These are phyloP conservation scores for Ilyonectria mors-panacis DNA, from an alignment of 2,329 filamentous ascomycete species.

Conservation along the genomic window DNA sequence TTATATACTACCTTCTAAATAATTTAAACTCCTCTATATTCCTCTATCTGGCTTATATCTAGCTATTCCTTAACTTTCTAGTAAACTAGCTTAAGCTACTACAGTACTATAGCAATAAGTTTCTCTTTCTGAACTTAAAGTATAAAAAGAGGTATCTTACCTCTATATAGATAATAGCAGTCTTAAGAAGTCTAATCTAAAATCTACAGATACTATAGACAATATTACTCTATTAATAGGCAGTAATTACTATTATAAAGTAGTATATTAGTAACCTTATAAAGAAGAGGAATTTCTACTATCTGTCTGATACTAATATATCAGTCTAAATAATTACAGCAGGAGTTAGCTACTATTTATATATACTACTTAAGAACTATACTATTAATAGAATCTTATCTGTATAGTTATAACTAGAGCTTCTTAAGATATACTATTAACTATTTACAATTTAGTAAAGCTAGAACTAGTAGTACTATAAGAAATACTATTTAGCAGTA, in stretches of 20 bases:
- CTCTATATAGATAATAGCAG: background rate
- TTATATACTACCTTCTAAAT: background rate
- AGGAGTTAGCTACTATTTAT: conserved; percentile 2
- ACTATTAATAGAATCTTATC: conserved; percentile 8
- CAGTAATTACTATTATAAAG: conserved; percentile 18
- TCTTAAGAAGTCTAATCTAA: background rate
- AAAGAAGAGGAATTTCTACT: conserved; percentile 11
- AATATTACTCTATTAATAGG: conserved; percentile 1
- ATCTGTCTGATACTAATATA: background rate
- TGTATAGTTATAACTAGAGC: conserved; percentile 9
- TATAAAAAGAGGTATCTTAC: background rate
- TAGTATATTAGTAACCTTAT: conserved; percentile 7
- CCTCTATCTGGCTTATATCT: background rate
- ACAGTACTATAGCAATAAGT: conserved; percentile 1
- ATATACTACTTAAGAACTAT: conserved; percentile 8
- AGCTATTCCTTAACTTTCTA: background rate
- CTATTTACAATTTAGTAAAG: conserved; percentile 11
- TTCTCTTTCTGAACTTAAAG: background rate
- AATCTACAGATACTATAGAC: background rate
- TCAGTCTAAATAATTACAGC: conserved; percentile 6
- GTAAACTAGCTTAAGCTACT: background rate
- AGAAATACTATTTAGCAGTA: background rate
- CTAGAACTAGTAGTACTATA: conserved; percentile 10
- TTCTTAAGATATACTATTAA: conserved; percentile 17
- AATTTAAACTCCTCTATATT: background rate